phyloP scores from a whole-genome alignment of 1,284 basidiomycete species.

The Naganishia albida region DNA sequence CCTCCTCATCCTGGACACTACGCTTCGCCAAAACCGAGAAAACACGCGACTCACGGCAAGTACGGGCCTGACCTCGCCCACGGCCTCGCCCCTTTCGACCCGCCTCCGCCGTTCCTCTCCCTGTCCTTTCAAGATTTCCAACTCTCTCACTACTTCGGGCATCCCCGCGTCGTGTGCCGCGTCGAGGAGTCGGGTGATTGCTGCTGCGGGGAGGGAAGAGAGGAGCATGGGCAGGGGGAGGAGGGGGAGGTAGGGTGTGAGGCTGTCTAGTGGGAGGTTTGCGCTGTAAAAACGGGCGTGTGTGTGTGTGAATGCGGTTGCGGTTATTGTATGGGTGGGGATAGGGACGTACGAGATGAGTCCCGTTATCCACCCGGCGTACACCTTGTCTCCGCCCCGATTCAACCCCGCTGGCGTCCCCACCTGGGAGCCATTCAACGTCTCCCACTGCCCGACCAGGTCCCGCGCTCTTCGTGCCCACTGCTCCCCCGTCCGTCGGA shows the following conservation, averaged over 20 bases:
- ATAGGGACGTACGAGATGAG: slow-evolving; percentile 42
- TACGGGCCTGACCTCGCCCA: slow-evolving; percentile 42
- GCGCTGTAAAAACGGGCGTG: slow-evolving; percentile 36
- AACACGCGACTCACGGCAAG: slow-evolving; percentile 20
- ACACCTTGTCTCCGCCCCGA: slow-evolving; percentile 47
- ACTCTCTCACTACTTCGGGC: slow-evolving; percentile 35
- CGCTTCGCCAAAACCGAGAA: too few relatives aligned
- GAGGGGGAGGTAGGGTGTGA: slow-evolving; percentile 42
- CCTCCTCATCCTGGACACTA: too few relatives aligned
- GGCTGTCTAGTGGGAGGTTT: slow-evolving; percentile 37
- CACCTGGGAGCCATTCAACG: slow-evolving; percentile 14
- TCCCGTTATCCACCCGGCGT: slow-evolving; percentile 50
- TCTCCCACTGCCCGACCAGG: slow-evolving; percentile 45
- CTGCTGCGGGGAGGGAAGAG: too few relatives aligned
- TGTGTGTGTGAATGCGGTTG: neutral
- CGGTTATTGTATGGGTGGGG: neutral
- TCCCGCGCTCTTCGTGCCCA: slow-evolving; percentile 36
- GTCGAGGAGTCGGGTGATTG: slow-evolving; percentile 37
- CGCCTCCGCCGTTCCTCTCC: slow-evolving; percentile 39
- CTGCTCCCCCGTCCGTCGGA: slow-evolving; percentile 7
- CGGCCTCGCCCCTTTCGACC: slow-evolving; percentile 34
- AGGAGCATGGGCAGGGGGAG: slow-evolving; percentile 38
- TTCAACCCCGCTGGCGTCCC: slow-evolving; percentile 32
- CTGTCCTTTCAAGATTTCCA: slow-evolving; percentile 37
- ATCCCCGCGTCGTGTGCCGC: slow-evolving; percentile 36